Conservation (phyloP, 768 basidiomycete species). For the Naganishia antarctica region DNA sequence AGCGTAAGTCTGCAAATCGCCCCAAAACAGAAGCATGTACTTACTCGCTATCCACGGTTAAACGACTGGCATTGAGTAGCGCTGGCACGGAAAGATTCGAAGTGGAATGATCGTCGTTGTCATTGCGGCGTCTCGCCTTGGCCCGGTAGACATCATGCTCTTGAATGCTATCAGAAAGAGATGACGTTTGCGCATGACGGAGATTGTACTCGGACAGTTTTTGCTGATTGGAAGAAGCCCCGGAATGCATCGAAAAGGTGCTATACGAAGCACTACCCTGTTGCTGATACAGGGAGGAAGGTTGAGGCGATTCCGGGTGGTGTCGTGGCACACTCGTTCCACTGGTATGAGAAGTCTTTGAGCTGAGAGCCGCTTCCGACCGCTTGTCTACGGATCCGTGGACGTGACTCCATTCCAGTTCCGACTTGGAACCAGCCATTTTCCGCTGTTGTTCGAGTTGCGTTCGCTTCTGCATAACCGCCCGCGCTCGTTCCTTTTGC, state of each 20-base stretch:
- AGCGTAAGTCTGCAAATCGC: neutral
- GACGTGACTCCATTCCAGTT: constrained; percentile 32
- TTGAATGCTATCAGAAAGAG: constrained; percentile 9
- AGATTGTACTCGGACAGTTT: constrained; percentile 24
- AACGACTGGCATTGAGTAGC: constrained; percentile 2
- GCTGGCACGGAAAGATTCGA: constrained; percentile 12
- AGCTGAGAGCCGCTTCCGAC: constrained; percentile 4
- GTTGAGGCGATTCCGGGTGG: constrained; percentile 7
- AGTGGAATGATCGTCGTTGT: constrained; percentile 48
- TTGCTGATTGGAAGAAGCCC: constrained; percentile 19
- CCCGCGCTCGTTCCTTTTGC: constrained; percentile 80
- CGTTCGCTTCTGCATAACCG: constrained; percentile 84
- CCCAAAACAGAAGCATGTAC: constrained; percentile 22
- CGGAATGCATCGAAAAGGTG: constrained; percentile 15
- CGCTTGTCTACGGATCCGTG: constrained; percentile 21
- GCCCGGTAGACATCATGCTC: constrained; percentile 33
- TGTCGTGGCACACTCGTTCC: constrained; percentile 14
- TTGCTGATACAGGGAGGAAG: constrained; percentile 24
- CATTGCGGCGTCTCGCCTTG: constrained; percentile 48
- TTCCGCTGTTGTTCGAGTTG: constrained; percentile 58
- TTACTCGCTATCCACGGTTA: constrained; percentile 49
- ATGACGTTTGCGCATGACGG: constrained; percentile 23
- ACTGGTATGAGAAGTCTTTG: constrained; percentile 17
- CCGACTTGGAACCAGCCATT: constrained; percentile 30
- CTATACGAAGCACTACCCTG: constrained; percentile 1